Conservation (phyloP, 352 stramenopile genomes). For the Phytophthora sp. region DNA sequence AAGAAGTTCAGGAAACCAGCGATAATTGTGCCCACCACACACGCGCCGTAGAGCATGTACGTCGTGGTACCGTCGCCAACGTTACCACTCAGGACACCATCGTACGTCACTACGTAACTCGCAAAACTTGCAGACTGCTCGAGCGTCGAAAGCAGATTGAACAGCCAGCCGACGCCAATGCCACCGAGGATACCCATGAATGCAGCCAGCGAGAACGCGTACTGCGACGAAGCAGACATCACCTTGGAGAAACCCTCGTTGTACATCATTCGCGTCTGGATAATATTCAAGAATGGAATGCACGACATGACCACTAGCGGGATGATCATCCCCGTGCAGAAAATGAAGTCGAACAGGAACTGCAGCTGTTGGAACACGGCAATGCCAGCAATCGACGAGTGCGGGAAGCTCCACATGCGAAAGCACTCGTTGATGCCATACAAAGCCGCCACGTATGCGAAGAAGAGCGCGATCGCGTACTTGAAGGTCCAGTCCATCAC, state of each 20-base stretch:
- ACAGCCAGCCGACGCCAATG: conserved; percentile 69
- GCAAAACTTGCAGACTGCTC: conserved; percentile 70
- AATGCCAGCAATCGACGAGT: conserved; percentile 61
- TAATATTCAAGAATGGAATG: conserved; percentile 80
- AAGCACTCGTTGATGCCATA: conserved; percentile 82
- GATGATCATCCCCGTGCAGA: conserved; percentile 67
- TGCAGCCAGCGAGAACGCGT: conserved; percentile 72
- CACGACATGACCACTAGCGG: conserved; percentile 71
- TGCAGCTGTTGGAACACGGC: conserved; percentile 73
- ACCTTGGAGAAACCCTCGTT: conserved; percentile 85
- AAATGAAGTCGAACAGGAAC: conserved; percentile 86
- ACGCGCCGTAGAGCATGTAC: conserved; percentile 59
- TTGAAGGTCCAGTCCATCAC: conserved; percentile 47
- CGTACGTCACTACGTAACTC: conserved; percentile 71
- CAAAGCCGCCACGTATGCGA: conserved; percentile 63
- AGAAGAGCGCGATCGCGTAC: conserved; percentile 62
- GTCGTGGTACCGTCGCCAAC: conserved; percentile 63
- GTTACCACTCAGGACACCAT: conserved; percentile 58
- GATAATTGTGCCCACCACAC: conserved; percentile 58
- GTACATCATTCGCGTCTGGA: conserved; percentile 89
- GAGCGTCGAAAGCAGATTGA: conserved; percentile 67
- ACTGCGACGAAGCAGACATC: conserved; percentile 81
- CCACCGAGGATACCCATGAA: conserved; percentile 73
- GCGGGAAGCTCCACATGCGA: conserved; percentile 71
- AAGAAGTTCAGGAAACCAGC: conserved; percentile 64